Conservation (phyloP, 2,329 filamentous ascomycete genomes). For the Penicillium decumbens region DNA sequence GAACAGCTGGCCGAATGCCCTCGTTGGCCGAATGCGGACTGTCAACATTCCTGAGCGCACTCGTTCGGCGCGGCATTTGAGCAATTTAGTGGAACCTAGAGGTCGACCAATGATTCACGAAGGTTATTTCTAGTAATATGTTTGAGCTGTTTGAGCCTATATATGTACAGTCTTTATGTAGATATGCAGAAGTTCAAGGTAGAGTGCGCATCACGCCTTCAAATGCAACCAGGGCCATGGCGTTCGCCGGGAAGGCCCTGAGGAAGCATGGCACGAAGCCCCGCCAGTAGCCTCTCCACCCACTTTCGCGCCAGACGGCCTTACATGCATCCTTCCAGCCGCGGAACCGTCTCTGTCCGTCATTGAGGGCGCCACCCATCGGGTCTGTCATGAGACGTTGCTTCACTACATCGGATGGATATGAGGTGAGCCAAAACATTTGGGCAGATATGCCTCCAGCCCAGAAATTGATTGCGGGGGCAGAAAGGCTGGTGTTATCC, state of each 20-base stretch:
- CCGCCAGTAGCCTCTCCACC: conserved; percentile 79
- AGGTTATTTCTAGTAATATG: too few species aligned
- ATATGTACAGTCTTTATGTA: conserved; percentile 6
- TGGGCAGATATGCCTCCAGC: conserved; percentile 89
- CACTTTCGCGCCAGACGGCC: conserved; percentile 70
- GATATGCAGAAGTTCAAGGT: conserved; percentile 27
- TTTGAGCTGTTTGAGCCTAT: background rate
- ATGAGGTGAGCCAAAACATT: conserved; percentile 88
- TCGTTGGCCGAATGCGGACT: conserved; percentile 14
- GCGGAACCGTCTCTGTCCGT: conserved; percentile 64
- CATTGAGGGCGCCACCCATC: conserved; percentile 64
- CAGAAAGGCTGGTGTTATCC: conserved; percentile 63
- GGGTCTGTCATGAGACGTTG: conserved; percentile 96
- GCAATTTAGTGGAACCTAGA: background rate
- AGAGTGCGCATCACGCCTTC: conserved; percentile 75
- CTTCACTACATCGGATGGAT: conserved; percentile 90
- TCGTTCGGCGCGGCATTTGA: too few species aligned
- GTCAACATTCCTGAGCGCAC: conserved; percentile 12
- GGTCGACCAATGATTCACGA: background rate
- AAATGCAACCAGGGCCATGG: conserved; percentile 86
- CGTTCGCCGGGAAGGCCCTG: conserved; percentile 91
- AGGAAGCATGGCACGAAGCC: conserved; percentile 93
- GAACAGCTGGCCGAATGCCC: conserved; percentile 10
- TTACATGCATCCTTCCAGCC: conserved; percentile 75
- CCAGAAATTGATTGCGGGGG: conserved; percentile 91